Conservation (phyloP, 352 stramenopile species). For the Globisporangium cystogenes region DNA sequence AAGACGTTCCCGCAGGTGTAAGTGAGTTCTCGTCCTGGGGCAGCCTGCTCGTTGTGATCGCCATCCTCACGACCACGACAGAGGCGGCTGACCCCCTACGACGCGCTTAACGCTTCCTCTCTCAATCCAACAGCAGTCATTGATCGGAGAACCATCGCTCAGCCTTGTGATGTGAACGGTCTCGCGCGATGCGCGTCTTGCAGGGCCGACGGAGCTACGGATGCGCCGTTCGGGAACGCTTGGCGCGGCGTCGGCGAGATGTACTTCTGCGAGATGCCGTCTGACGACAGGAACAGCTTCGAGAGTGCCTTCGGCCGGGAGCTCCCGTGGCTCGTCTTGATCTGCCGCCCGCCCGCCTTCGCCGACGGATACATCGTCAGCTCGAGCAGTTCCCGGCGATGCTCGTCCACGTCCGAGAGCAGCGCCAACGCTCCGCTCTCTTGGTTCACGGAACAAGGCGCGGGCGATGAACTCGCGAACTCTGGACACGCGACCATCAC, state of each 20-base stretch:
- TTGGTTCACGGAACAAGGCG: slow-evolving; percentile 16
- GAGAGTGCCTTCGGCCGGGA: slow-evolving; percentile 52
- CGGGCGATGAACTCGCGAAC: slow-evolving; percentile 15
- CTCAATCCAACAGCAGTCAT: not conserved
- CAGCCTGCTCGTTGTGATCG: not conserved
- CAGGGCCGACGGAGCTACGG: not conserved
- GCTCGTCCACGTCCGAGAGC: slow-evolving; percentile 26
- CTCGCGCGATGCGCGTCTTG: slow-evolving; percentile 10
- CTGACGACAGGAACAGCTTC: slow-evolving; percentile 61
- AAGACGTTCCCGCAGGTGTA: slow-evolving; percentile 51
- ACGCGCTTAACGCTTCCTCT: not conserved
- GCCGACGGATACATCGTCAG: slow-evolving; percentile 47
- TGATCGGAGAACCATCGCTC: not conserved
- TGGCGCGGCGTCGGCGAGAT: slow-evolving; percentile 31
- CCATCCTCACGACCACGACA: not conserved
- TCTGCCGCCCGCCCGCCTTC: slow-evolving; percentile 44
- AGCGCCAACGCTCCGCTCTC: slow-evolving; percentile 5
- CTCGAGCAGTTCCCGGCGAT: slow-evolving; percentile 40
- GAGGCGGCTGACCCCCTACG: not conserved
- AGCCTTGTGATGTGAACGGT: slow-evolving; percentile 9
- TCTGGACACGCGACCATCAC: slow-evolving; percentile 68
- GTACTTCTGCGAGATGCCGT: slow-evolving; percentile 71
- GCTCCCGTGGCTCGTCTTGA: slow-evolving; percentile 53
- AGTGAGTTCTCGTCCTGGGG: not conserved
- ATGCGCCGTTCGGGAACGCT: slow-evolving; percentile 10